A percentile compares a stretch with the other conserved stretches of the same genome.
These are phyloP conservation scores for Euphorbia tirucalli DNA, from an alignment of 345 rosid genomes.

Conservation along the genomic window DNA sequence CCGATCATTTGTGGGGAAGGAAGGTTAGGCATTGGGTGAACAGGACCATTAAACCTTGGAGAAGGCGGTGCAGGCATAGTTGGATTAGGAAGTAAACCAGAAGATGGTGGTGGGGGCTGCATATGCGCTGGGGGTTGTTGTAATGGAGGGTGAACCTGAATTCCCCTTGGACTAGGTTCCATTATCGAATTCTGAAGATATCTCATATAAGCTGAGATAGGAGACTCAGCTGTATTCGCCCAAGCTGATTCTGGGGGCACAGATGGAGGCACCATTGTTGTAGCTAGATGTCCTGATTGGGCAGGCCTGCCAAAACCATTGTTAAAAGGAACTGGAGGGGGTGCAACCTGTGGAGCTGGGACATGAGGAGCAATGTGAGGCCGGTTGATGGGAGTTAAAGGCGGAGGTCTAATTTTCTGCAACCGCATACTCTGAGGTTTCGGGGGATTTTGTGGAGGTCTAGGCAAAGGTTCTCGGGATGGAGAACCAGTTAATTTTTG, in stretches of 20 bases:
- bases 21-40: constrained; percentile 44
- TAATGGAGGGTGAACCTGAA: constrained; percentile 35
- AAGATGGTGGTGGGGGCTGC: constrained; percentile 38
- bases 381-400: constrained; percentile 59
- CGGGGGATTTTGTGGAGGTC: constrained; percentile 68
- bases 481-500: constrained; percentile 88
- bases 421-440: constrained; percentile 74
- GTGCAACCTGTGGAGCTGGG: constrained; percentile 25
- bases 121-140: constrained; percentile 27
- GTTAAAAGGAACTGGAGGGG: constrained; percentile 20
- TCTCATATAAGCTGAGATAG: constrained; percentile 77
- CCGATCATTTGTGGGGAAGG: constrained; percentile 62
- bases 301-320: constrained; percentile 24
- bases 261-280: constrained; percentile 35
- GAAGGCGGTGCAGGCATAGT: constrained; percentile 43
- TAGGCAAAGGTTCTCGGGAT: constrained; percentile 58
- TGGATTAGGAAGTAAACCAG: constrained; percentile 53
- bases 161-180: constrained; percentile 49
- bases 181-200: constrained; percentile 64
- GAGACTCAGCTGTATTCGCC: constrained; percentile 69
- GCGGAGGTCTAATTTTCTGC: constrained; percentile 87
- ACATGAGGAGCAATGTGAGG: constrained; percentile 45
- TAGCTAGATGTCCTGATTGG: constrained; percentile 44
- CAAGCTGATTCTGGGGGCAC: constrained; percentile 43
- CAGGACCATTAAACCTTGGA: constrained; percentile 59